Conservation (phyloP, 352 stramenopile genomes). For the Pythium myriotylum region DNA sequence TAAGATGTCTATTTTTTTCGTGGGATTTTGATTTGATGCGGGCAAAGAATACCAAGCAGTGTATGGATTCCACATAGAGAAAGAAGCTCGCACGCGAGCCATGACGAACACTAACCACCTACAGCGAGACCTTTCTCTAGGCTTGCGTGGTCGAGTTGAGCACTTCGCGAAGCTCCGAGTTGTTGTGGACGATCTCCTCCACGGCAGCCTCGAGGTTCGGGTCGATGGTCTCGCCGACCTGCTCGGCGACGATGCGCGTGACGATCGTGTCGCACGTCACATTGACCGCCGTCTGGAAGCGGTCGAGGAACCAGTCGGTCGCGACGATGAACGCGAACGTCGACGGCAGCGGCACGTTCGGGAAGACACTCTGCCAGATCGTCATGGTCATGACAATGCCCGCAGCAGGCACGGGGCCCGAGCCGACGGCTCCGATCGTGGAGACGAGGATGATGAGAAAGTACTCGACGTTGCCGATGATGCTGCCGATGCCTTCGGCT, state of each 20-base stretch:
- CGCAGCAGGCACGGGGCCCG: constrained; percentile 29
- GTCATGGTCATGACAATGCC: constrained; percentile 40
- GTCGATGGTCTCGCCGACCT: constrained; percentile 27
- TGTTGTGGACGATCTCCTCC: constrained; percentile 5
- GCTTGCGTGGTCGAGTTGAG: constrained; percentile 8
- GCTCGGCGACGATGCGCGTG: constrained; percentile 48
- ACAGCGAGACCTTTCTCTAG: too few species aligned
- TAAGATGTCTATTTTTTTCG: too few species aligned
- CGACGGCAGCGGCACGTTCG: constrained; percentile 34
- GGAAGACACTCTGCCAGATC: constrained; percentile 37
- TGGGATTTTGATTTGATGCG: too few species aligned
- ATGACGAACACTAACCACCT: too few species aligned
- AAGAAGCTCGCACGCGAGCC: too few species aligned
- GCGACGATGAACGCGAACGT: constrained; percentile 55
- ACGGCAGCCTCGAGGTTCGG: constrained; percentile 9
- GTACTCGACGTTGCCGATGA: constrained; percentile 29
- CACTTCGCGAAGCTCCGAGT: constrained; percentile 17
- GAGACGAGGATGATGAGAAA: constrained; percentile 36
- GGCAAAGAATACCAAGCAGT: too few species aligned
- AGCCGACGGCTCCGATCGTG: constrained; percentile 27
- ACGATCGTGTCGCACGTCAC: constrained; percentile 56
- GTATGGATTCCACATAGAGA: too few species aligned
- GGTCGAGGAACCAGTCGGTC: constrained; percentile 61
- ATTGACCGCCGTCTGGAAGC: constrained; percentile 51
- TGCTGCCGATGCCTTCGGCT: constrained; percentile 18